Evolutionary conservation across 2,329 filamentous ascomycete genomes (phyloP), one percentile per base, ranked within the genome.

Genomic region (Claviceps africana): DNA sequence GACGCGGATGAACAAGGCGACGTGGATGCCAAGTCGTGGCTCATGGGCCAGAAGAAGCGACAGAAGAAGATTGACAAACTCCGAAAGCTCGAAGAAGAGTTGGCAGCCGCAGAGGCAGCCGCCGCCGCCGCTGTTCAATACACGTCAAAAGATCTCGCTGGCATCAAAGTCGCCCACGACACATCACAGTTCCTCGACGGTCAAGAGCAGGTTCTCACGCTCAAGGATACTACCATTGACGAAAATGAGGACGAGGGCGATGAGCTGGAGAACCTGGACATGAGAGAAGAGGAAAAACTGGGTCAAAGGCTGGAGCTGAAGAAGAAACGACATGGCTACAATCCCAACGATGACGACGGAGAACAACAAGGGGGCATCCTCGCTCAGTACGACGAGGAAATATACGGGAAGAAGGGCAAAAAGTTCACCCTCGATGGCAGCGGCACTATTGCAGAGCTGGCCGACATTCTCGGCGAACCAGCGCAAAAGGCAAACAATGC

Each of bases 371-470:
- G 76, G 19, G 77, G 78, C 6, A 82, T 98, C 25, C 71, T 98
- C 43, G 81, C 86, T 15, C 91, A 98, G 60, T 98, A 98, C 63
- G 93, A 97, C 60, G 93, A 97, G 57, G 91, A 95, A 62, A 94
- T 96, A 51, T 80, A 85, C 37, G 89, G 89, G 52, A 95, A 95
- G 69, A 93, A 94, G 70, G 73, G 77, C 52, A 95, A 94, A 65
- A 78, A 79, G 25, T 98, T 98, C 61, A 95, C 87, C 0, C 73
- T 98, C 17, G 88, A 95, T 65, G 83, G 82, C 2, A 77, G 82
- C 55, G 90, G 89, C 2, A 83, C 80, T 35, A 83, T 72, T 25
- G 77, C 78, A 15, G 83, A 86, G 58, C 73, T 83, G 47, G 71
- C 77, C 19, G 78, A 82, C 56, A 76, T 75, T 40, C 64, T 77